Percentiles rank a stretch among this genome's conserved stretches.
phyloP scores from a whole-genome alignment of 305 asterid genomes.

The Striga hermonthica region DNA sequence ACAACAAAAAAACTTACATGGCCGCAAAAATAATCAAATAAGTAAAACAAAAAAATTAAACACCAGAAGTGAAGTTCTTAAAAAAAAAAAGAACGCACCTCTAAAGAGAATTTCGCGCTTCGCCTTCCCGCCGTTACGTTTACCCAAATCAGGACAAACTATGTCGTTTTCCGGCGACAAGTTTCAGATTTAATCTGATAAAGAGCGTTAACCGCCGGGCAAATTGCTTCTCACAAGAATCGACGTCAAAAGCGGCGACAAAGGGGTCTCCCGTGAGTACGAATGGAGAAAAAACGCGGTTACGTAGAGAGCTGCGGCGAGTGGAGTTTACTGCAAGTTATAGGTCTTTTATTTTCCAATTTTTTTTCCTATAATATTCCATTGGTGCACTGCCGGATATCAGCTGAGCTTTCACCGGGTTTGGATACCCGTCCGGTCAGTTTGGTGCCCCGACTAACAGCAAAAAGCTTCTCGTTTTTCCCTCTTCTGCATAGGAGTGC shows the following conservation, averaged over 20 bases:
- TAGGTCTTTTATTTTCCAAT: constrained; percentile 8
- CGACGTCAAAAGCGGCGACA: neutral
- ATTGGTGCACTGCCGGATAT: constrained; percentile 9
- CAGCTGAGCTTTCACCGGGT: neutral
- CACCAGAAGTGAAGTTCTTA: neutral
- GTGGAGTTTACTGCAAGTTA: neutral
- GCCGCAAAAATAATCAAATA: neutral
- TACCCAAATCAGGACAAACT: constrained; percentile 22
- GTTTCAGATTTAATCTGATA: constrained; percentile 16
- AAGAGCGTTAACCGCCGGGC: neutral
- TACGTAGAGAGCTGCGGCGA: constrained; percentile 22
- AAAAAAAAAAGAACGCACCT: constrained; percentile 10
- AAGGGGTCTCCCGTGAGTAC: constrained; percentile 22
- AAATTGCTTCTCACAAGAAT: neutral
- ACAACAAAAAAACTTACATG: constrained; percentile 11
- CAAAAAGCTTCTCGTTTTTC: no score
- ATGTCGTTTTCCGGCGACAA: neutral
- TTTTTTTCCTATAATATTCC: neutral
- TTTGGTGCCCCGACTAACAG: neutral
- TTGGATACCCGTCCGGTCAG: neutral
- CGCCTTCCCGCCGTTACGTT: constrained; percentile 25
- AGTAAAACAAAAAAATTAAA: neutral
- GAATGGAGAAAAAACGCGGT: constrained; percentile 12
- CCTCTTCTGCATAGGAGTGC: no score
- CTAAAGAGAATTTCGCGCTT: constrained; percentile 21